A percentile compares a stretch with the other conserved stretches of the same genome.
phyloP scores from a whole-genome alignment of 805 yeast species.

The Kazachstania kunashirensis region DNA sequence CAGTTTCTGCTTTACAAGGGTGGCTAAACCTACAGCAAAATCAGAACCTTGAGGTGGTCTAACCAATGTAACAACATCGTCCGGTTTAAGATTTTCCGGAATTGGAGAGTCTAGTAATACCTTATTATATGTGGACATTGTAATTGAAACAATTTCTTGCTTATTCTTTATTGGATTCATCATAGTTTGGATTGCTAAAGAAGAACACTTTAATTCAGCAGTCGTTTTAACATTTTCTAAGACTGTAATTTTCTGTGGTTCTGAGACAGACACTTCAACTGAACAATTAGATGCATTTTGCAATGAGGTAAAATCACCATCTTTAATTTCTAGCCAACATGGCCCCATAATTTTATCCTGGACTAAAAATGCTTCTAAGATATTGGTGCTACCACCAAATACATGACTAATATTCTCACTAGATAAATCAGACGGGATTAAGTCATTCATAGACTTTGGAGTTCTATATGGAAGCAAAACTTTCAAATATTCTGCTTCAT shows the following conservation, averaged over 20 bases:
- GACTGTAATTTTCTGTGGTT: constrained; percentile 41
- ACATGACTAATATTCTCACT: constrained; percentile 73
- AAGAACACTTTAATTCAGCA: constrained; percentile 65
- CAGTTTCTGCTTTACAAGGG: constrained; percentile 46
- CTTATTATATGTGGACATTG: constrained; percentile 60
- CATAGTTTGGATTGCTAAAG: constrained; percentile 70
- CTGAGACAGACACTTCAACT: constrained; percentile 54
- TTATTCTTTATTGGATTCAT: constrained; percentile 64
- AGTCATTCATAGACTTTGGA: constrained; percentile 39
- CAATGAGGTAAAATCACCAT: constrained; percentile 49
- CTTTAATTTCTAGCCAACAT: constrained; percentile 77
- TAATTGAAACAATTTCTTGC: constrained; percentile 81
- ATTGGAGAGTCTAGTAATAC: constrained; percentile 70
- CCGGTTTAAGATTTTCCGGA: constrained; percentile 50
- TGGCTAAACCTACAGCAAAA: constrained; percentile 69
- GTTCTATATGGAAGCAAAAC: constrained; percentile 67
- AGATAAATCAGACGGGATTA: constrained; percentile 51
- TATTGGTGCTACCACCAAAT: constrained; percentile 63
- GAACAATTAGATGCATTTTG: constrained; percentile 70
- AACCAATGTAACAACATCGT: constrained; percentile 58
- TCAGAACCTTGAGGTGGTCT: constrained; percentile 62
- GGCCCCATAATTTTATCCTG: constrained; percentile 91
- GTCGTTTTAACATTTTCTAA: constrained; percentile 37
- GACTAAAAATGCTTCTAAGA: constrained; percentile 79
- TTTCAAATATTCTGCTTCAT: constrained; percentile 67